A percentile compares a stretch with the other conserved stretches of the same genome.
phyloP scores from a whole-genome alignment of 345 rosid genomes.

The Eucalyptus dawsonii region DNA sequence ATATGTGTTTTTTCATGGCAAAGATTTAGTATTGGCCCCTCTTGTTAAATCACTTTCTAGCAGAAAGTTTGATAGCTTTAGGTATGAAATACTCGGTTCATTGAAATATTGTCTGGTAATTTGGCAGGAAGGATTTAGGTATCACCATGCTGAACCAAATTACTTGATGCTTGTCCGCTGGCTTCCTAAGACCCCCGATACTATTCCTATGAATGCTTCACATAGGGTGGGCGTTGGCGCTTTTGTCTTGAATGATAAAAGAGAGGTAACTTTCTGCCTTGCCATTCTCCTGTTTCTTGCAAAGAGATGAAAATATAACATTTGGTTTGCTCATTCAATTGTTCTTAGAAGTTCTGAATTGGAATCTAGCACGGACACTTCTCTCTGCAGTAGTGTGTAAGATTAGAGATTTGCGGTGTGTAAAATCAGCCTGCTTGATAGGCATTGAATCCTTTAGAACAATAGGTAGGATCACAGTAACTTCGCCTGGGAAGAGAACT shows the following conservation, averaged over 20 bases:
- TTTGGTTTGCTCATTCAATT: background rate
- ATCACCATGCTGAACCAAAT: constrained; percentile 20
- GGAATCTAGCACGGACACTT: background rate
- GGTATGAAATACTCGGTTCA: background rate
- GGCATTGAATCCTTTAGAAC: background rate
- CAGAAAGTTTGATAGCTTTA: background rate
- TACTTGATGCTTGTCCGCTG: constrained; percentile 75
- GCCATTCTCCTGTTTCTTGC: too few relatives aligned
- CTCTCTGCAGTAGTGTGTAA: background rate
- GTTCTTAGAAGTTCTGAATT: background rate
- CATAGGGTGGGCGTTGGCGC: too few relatives aligned
- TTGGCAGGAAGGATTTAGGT: constrained; percentile 8
- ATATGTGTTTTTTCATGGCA: background rate
- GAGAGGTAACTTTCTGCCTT: too few relatives aligned
- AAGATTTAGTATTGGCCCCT: background rate
- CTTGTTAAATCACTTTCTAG: background rate
- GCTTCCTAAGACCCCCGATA: constrained; percentile 22
- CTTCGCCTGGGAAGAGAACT: too few relatives aligned
- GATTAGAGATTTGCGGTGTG: background rate
- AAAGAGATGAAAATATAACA: background rate
- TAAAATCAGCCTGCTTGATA: background rate
- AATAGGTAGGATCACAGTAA: background rate
- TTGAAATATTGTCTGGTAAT: background rate
- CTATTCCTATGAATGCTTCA: constrained; percentile 12
- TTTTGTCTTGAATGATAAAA: too few relatives aligned